A percentile compares a stretch with the other conserved stretches of the same genome.
phyloP scores from a whole-genome alignment of 1,139 yeast species.

The Blastobotrys serpentis region DNA sequence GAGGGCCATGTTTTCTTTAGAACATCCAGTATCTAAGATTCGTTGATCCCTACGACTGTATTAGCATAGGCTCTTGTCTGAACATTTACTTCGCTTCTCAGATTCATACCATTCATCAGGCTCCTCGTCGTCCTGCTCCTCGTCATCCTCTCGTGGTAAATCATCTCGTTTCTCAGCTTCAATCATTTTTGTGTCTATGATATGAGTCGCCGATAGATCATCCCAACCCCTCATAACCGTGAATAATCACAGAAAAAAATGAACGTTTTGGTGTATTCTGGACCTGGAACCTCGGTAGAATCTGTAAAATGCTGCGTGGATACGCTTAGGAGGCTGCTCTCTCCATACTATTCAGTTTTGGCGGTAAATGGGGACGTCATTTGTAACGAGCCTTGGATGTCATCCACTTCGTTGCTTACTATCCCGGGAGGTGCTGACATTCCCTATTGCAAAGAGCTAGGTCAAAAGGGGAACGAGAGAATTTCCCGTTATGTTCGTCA shows the following conservation, averaged over 20 bases:
- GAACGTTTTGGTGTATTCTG: constrained; percentile 82
- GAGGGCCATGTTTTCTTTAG: constrained; percentile 57
- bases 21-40: constrained; percentile 68
- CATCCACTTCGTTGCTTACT: constrained; percentile 74
- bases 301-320: constrained; percentile 83
- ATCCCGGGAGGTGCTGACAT: constrained; percentile 97
- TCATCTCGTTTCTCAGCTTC: constrained; percentile 3
- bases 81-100: too few species aligned
- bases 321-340: constrained; percentile 67
- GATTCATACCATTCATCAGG: constrained; percentile 54
- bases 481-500: constrained; percentile 64
- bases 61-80: too few species aligned
- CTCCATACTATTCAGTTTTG: constrained; percentile 86
- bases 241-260: constrained; percentile 36
- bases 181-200: constrained; percentile 1
- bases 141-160: constrained; percentile 7
- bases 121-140: constrained; percentile 47
- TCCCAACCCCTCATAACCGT: not conserved
- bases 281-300: constrained; percentile 85
- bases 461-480: constrained; percentile 63
- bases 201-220: not conserved
- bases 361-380: constrained; percentile 64
- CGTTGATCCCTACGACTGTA: constrained; percentile 60
- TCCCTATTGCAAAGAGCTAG: constrained; percentile 70
- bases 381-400: constrained; percentile 82